Base-by-base conservation (phyloP, 2,329 filamentous ascomycete species). In the Fusarium sterilihyphosum region DNA sequence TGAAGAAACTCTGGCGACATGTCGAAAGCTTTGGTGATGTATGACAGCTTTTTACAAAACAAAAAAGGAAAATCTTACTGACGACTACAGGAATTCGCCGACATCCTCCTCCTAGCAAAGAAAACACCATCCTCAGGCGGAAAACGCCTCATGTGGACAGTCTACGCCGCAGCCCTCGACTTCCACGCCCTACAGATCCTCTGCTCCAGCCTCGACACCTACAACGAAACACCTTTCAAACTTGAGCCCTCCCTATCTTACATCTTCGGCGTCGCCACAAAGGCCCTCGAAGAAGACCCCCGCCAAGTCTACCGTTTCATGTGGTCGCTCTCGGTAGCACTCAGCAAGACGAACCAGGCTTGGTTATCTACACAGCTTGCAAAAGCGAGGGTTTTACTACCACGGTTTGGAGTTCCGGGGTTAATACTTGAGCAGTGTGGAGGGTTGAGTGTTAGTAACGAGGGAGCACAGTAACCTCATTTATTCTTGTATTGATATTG, bases 131-230 rank as follows among this genome's bases (percentile, higher is more conserved):
- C 12, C 3, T 74, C 75, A 0, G 61, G 75, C 1, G 75, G 75
- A 0, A 77, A 77, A n/a, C 70, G 75, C 2, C 64, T 77, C 17
- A 77, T 77, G 54, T 77, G 75, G 75, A 77, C 75, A 1, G 75
- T 77, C 12, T 77, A 76, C 22, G 62, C 71, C 3, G 71, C 75
- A 6, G 54, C 71, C 1, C 43, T 77, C 0, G 75, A 77, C n/a
- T 77, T 71, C 22, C 65, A 77, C 24, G 75, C 75, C 6, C 26
- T 77, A 0, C 63, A 73, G 3, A 59, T 77, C 1, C 33, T 77
- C 0, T 76, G 61, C 22, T 71, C 64, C 0, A 66, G 59, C n/a
- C 29, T 67, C 3, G 65, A 67, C 9, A 41, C 38, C 2, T 43
- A 60, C 8, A 40, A 59, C 2, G 53, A 73, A 17, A 65, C 63